These are phyloP conservation scores for Ampelomyces quisqualis DNA, from an alignment of 2,329 filamentous ascomycete species.

Conservation along the genomic window DNA sequence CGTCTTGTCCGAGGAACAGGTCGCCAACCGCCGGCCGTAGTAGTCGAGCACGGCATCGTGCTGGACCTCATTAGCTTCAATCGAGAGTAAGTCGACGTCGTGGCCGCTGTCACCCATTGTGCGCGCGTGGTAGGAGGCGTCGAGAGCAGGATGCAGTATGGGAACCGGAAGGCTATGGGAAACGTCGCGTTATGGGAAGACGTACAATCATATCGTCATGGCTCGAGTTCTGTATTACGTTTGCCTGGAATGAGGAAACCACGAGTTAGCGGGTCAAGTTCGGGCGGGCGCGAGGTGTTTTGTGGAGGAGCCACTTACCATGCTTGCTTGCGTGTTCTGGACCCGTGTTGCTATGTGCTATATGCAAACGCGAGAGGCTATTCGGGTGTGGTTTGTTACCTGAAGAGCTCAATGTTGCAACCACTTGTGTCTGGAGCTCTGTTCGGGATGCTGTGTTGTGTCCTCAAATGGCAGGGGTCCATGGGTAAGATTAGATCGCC, in stretches of 20 bases:
- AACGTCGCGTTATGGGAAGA: constrained; percentile 27
- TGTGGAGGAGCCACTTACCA: constrained; percentile 24
- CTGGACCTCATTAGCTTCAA: constrained; percentile 53
- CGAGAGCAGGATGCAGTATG: neutral
- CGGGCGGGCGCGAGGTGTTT: constrained; percentile 20
- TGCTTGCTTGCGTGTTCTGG: constrained; percentile 11
- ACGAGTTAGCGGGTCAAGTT: constrained; percentile 35
- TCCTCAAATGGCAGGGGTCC: constrained; percentile 36
- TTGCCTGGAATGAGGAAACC: constrained; percentile 54
- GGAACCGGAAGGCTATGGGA: constrained; percentile 3
- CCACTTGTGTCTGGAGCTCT: constrained; percentile 23
- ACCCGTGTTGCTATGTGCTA: neutral
- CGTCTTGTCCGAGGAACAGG: constrained; percentile 95
- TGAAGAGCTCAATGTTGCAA: constrained; percentile 12
- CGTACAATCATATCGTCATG: constrained; percentile 99
- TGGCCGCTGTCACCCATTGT: constrained; percentile 17
- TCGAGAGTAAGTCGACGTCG: constrained; percentile 30
- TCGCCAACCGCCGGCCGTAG: constrained; percentile 93
- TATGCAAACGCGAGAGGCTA: neutral
- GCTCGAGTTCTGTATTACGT: constrained; percentile 79
- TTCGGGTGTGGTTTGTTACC: constrained; percentile 1
- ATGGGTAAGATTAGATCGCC: constrained; percentile 36
- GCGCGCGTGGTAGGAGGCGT: constrained; percentile 1
- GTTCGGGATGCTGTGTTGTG: constrained; percentile 31
- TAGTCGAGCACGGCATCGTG: constrained; percentile 99